phyloP scores from a whole-genome alignment of 2,329 filamentous ascomycete species.

The Penicillium capsulatum region DNA sequence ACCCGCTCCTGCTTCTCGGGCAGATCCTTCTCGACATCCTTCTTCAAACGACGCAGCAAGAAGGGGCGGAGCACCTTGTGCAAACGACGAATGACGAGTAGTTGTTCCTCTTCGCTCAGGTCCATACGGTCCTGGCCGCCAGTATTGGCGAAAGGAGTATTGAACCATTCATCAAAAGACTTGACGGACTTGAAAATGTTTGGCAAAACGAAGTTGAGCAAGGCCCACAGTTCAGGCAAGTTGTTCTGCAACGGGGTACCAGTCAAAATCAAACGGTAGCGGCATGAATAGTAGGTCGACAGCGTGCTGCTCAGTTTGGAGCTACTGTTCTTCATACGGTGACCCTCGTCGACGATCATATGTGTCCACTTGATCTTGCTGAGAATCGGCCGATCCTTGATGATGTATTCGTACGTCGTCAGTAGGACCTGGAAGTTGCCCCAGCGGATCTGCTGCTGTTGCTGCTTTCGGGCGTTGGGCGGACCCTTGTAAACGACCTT shows the following conservation, averaged over 20 bases:
- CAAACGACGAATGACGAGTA: conserved; percentile 94
- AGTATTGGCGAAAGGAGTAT: conserved; percentile 97
- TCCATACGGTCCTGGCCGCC: conserved; percentile 99
- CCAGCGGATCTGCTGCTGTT: conserved; percentile 90
- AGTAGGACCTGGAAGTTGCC: conserved; percentile 93
- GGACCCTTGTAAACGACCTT: conserved; percentile 97
- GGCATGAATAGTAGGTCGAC: conserved; percentile 88
- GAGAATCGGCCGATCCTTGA: conserved; percentile 91
- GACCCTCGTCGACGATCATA: conserved; percentile 99
- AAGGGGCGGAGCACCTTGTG: conserved; percentile 98
- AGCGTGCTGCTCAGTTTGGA: conserved; percentile 96
- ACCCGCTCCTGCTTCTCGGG: conserved; percentile 99
- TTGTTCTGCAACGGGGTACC: conserved; percentile 98
- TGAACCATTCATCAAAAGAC: conserved; percentile 99
- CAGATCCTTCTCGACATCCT: conserved; percentile 97
- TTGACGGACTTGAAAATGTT: conserved; percentile 99
- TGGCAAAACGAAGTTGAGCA: conserved; percentile 96
- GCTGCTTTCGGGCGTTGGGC: conserved; percentile 78
- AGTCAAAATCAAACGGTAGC: conserved; percentile 93
- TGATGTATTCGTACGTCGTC: conserved; percentile 99
- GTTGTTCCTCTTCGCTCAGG: conserved; percentile 97
- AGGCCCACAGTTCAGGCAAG: conserved; percentile 88
- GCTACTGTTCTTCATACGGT: conserved; percentile 98
- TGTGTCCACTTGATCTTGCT: conserved; percentile 99
- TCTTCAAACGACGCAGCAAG: conserved; percentile 96